Base-by-base conservation (phyloP, 176 grass and related monocot genomes). In the Canna indica region DNA sequence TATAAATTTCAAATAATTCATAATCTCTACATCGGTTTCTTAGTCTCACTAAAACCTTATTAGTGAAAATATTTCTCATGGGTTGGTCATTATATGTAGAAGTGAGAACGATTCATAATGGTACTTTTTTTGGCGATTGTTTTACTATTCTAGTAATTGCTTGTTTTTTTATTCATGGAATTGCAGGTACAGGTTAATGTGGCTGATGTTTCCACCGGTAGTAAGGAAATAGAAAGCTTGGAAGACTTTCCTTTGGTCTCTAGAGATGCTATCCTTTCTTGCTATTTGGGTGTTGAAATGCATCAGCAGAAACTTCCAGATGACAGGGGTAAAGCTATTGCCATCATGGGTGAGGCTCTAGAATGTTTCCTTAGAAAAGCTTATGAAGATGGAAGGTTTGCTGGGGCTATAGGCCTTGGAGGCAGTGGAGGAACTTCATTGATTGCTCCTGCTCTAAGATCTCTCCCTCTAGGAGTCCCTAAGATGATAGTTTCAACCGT, bases 401-500 rank as follows among this genome's bases (percentile, higher is more conserved):
- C 84, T 60, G 93, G 83, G 58, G 86, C 81, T 60, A 79, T 96
- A 75, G 93, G 93, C 47, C 70, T 96, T 28, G 93, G 93, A 54
- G 93, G 88, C 48, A 96, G 93, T 77, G 88, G 93, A 39, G 93
- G 93, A 81, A 91, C 93, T 15, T 68, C 88, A 47, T 76, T 96
- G 42, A 76, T 91, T 29, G 81, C 93, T 75, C 84, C 93, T 81
- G 83, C 93, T 72, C 47, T 96, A 61, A 85, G 83, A 77, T 87
- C 84, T 71, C 84, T 96, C 36, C 88, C 88, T 22, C 85, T 96
- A 0, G 88, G 93, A 61, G 75, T 91, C n/a, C 93, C 93, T 76
- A 96, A 91, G 67, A 68, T 96, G 68, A 91, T 96, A 75, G 83
- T 96, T 64, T 96, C 88, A 31, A 91, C 93, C 0, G 79, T 91